phyloP scores from a whole-genome alignment of 163 green algal genomes.

The Chloromonas sp. region DNA sequence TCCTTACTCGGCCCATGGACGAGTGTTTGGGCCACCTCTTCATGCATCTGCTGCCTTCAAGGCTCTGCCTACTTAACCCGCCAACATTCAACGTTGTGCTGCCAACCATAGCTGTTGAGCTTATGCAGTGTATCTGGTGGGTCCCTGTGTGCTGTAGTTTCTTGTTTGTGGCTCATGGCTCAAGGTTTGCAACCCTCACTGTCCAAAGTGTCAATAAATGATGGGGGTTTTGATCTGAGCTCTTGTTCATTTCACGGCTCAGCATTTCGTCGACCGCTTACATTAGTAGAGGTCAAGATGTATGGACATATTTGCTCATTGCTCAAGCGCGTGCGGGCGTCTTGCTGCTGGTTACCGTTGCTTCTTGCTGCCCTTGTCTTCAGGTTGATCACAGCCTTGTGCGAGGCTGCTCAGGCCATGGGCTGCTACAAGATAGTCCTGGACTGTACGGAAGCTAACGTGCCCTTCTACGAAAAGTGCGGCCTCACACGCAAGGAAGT shows the following conservation, averaged over 20 bases:
- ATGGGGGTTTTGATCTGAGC: background rate
- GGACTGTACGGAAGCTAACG: slow-evolving; percentile 83
- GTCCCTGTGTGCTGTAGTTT: too few relatives aligned
- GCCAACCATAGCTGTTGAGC: too few relatives aligned
- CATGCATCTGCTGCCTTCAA: too few relatives aligned
- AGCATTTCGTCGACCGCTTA: background rate
- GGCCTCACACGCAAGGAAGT: slow-evolving; percentile 78
- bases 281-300: background rate
- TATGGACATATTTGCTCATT: background rate
- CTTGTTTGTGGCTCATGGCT: too few relatives aligned
- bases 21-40: too few relatives aligned
- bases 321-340: background rate
- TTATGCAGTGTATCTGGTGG: too few relatives aligned
- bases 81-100: too few relatives aligned
- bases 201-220: too few relatives aligned
- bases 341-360: background rate
- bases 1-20: too few relatives aligned
- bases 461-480: slow-evolving; percentile 84
- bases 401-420: slow-evolving; percentile 27
- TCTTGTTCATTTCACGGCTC: background rate
- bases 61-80: too few relatives aligned
- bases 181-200: too few relatives aligned
- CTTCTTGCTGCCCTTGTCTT: background rate
- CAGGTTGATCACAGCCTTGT: slow-evolving; percentile 58
- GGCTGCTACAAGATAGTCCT: slow-evolving; percentile 94